These are phyloP conservation scores for Aspergillus intermedius DNA, from an alignment of 2,329 filamentous ascomycete species.

Conservation along the genomic window DNA sequence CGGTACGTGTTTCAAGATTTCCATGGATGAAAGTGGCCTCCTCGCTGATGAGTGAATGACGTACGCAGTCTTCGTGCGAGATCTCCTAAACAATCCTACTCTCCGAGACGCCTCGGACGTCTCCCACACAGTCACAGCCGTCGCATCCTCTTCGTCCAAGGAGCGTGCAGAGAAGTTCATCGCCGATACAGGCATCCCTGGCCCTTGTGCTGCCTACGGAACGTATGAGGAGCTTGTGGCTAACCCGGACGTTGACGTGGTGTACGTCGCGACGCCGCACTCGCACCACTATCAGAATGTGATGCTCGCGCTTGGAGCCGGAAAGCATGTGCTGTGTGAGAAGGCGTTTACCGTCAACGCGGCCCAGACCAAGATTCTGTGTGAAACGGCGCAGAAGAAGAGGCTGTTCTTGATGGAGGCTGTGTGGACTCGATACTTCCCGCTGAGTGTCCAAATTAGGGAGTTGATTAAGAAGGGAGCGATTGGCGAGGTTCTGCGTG, in stretches of 20 bases:
- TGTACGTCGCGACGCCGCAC: conserved; percentile 87
- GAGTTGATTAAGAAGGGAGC: conserved; percentile 51
- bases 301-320: conserved; percentile 73
- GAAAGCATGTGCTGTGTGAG: conserved; percentile 85
- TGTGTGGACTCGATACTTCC: conserved; percentile 86
- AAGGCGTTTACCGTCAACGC: conserved; percentile 85
- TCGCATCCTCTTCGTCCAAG: conserved; percentile 68
- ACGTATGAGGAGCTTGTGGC: conserved; percentile 75
- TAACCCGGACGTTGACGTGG: conserved; percentile 71
- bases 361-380: conserved; percentile 64
- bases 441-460: conserved; percentile 65
- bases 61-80: conserved; percentile 58
- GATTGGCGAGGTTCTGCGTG: conserved; percentile 54
- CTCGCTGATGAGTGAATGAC: no score
- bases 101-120: conserved; percentile 65
- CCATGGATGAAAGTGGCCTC: no score
- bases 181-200: conserved; percentile 60
- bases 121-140: conserved; percentile 69
- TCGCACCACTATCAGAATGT: conserved; percentile 90
- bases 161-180: conserved; percentile 67
- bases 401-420: conserved; percentile 76
- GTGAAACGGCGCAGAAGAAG: conserved; percentile 65
- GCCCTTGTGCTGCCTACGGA: conserved; percentile 65
- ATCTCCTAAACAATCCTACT: conserved; percentile 68
- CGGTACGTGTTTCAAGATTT: conserved; percentile 18